phyloP scores from a whole-genome alignment of 768 basidiomycete genomes.

The Mycena belliarum region DNA sequence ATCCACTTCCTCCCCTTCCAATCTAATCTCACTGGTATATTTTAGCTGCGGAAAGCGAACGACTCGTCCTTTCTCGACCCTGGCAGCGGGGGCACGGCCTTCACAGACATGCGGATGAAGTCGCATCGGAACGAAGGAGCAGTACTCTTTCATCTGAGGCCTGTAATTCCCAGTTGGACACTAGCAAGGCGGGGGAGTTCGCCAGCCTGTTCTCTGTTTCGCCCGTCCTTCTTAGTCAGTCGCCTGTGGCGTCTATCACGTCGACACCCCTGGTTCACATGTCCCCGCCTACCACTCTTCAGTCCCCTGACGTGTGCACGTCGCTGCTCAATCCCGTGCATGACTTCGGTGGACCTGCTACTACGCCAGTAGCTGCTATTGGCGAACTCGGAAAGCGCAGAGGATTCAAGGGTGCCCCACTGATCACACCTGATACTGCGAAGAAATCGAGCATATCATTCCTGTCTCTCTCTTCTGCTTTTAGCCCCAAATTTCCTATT shows the following conservation, averaged over 20 bases:
- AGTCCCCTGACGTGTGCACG: background rate
- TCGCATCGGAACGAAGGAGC: background rate
- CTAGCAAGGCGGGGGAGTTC: slow-evolving; percentile 5
- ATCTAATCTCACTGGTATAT: background rate
- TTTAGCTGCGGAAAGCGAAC: slow-evolving; percentile 8
- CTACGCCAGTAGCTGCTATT: slow-evolving; percentile 6
- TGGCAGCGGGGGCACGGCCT: background rate
- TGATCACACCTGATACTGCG: slow-evolving; percentile 19
- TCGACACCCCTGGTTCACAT: slow-evolving; percentile 14
- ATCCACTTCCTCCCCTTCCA: background rate
- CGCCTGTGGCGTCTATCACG: background rate
- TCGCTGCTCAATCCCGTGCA: slow-evolving; percentile 5
- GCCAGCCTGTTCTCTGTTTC: slow-evolving; percentile 1
- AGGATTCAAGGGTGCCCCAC: slow-evolving; percentile 34
- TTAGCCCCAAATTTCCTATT: slow-evolving; percentile 22
- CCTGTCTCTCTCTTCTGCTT: slow-evolving; percentile 22
- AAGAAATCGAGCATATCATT: slow-evolving; percentile 22
- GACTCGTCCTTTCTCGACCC: slow-evolving; percentile 2
- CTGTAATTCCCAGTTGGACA: background rate
- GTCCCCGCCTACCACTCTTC: background rate
- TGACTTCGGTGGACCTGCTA: background rate
- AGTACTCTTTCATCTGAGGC: background rate
- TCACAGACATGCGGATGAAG: background rate
- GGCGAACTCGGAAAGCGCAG: slow-evolving; percentile 31
- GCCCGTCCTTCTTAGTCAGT: background rate